Evolutionary conservation across 2,329 filamentous ascomycete genomes (phyloP).

Genomic region (Fusarium zealandicum): DNA sequence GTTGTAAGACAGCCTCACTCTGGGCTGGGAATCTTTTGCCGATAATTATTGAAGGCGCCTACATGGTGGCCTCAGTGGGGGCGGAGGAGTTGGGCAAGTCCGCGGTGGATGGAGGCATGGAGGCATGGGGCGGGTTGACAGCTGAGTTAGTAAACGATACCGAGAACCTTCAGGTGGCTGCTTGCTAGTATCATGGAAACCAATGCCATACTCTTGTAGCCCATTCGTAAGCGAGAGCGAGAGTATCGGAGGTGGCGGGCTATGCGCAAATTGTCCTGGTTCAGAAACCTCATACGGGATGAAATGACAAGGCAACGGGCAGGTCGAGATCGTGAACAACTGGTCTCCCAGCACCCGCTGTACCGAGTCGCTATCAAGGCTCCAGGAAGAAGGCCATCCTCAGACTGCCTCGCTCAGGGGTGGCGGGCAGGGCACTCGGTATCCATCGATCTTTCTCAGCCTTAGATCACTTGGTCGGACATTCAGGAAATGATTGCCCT

Average conservation of each 20-base stretch:
- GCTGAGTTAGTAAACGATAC: not conserved
- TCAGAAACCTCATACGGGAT: not conserved
- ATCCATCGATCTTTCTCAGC: not conserved
- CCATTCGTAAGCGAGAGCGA: not conserved
- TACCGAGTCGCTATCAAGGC: not conserved
- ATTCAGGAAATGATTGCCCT: no score
- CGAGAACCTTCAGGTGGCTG: not conserved
- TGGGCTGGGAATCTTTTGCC: not conserved
- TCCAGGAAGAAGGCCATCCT: no score
- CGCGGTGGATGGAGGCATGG: conserved; percentile 3
- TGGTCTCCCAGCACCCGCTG: not conserved
- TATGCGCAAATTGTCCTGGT: not conserved
- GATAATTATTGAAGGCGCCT: not conserved
- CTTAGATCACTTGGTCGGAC: not conserved
- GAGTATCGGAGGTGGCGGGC: not conserved
- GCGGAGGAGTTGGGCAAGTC: not conserved
- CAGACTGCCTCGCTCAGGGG: not conserved
- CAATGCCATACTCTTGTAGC: not conserved
- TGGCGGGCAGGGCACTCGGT: not conserved
- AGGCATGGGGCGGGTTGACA: not conserved
- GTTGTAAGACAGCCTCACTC: conserved; percentile 7
- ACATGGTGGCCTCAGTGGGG: conserved; percentile 2
- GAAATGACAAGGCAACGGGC: not conserved
- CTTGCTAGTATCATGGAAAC: not conserved
- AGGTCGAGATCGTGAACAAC: not conserved